Evolutionary conservation across 495 filamentous ascomycete species (phyloP), one percentile per base, ranked within the genome.

Genomic region (Umbilicaria muhlenbergii): DNA sequence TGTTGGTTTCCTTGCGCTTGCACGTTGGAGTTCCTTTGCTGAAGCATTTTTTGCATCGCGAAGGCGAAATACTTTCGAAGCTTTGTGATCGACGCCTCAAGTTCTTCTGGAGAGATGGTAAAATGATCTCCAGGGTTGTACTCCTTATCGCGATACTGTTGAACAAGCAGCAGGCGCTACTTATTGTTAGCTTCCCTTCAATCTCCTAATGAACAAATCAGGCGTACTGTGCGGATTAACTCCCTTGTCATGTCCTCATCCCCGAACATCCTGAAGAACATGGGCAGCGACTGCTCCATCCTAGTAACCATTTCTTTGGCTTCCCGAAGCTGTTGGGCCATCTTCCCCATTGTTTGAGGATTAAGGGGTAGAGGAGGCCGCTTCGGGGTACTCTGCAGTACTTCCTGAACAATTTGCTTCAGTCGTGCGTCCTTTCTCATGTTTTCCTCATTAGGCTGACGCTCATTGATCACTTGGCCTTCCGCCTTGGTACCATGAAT

Each of bases 131-230:
- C 73, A 2, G 70, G 58, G 5, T 56, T 53, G 67, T 66, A 72
- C 0, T 75, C 65, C 11, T 53, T 55, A 33, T 76, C 70, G 32
- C 58, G 64, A 51, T 75, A 76, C 51, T 87, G 81, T 42, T 68
- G 68, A 44, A 65, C 59, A 32, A 84, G 52, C 51, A 72, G 64
- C 13, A 70, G 56, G 17, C 75, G 71, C 75, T 79, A 58, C 11
- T 49, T 33, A 36, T 6, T 44, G 41, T 63, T 47, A 63, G 61
- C 50, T 36, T 48, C n/a, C 10, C 17, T 13, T 7, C 11, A 38
- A n/a, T n/a, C 31, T 31, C 28, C 13, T 34, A 34, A 39, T 4
- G 11, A 14, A 34, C 14, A 38, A 12, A 14, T 3, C 16, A 38
- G 32, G 53, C 65, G 39, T 56, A 68, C 65, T 59, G 67, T 65